Percentiles rank a stretch among this genome's conserved stretches.
Conservation (phyloP, 495 filamentous ascomycete genomes). For the Diplogelasinospora grovesii region DNA sequence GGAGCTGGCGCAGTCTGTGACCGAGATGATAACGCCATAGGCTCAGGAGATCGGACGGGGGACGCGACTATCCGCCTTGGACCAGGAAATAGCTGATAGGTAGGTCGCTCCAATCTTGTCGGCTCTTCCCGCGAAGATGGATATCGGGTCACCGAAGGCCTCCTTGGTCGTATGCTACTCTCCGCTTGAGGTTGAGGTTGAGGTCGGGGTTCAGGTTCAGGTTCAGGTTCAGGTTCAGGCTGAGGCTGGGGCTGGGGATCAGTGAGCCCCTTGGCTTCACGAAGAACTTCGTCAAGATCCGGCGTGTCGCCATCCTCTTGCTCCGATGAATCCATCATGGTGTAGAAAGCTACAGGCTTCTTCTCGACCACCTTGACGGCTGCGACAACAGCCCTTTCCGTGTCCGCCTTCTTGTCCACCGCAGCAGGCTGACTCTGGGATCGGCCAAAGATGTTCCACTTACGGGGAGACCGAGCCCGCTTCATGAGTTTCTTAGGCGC, state of each 20-base stretch:
- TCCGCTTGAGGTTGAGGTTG: background rate
- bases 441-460: constrained; percentile 81
- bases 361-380: constrained; percentile 33
- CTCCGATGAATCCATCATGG: constrained; percentile 69
- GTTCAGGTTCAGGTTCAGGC: background rate
- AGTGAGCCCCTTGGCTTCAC: constrained; percentile 43
- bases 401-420: constrained; percentile 29
- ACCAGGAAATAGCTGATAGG: background rate
- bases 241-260: constrained; percentile 7
- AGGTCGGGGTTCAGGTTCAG: too few species aligned
- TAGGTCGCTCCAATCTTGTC: background rate
- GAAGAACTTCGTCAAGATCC: constrained; percentile 61
- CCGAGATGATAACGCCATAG: background rate
- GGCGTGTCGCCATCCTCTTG: constrained; percentile 52
- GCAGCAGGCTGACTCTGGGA: constrained; percentile 49
- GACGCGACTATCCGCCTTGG: background rate
- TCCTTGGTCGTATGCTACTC: constrained; percentile 4
- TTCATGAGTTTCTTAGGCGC: constrained; percentile 49
- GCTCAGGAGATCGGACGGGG: background rate
- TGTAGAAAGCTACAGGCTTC: constrained; percentile 67
- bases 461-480: constrained; percentile 52
- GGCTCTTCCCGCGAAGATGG: background rate
- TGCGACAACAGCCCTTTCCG: constrained; percentile 34
- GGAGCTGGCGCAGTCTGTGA: background rate
- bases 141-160: constrained; percentile 5